Evolutionary conservation across 805 yeast genomes (phyloP).

Genomic region (Scheffersomyces coipomensis): DNA sequence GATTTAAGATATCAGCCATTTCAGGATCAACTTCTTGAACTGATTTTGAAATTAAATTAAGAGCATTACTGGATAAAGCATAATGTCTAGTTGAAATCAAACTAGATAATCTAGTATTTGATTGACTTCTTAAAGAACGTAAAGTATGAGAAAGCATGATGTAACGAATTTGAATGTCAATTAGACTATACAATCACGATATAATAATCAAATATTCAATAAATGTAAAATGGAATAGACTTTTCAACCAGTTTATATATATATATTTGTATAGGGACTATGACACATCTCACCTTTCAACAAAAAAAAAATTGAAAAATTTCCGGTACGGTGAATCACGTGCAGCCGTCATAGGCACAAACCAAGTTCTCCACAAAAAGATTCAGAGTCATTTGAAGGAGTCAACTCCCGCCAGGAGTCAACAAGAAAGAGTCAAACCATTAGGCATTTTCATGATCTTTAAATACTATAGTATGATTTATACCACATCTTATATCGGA

Average conservation of each 20-base stretch:
- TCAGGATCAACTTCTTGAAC: conserved; percentile 76
- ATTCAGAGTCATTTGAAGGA: neutral
- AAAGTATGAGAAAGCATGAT: conserved; percentile 28
- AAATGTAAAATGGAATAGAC: too few relatives aligned
- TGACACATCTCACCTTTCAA: neutral
- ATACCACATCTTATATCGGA: conserved; percentile 4
- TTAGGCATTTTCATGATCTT: neutral
- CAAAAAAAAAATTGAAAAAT: neutral
- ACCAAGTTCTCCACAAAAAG: conserved; percentile 1
- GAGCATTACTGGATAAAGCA: conserved; percentile 60
- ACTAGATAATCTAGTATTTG: conserved; percentile 10
- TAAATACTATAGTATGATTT: conserved; percentile 3
- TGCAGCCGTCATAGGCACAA: neutral
- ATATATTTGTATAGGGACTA: too few relatives aligned
- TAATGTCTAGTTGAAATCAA: conserved; percentile 31
- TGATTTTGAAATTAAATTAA: conserved; percentile 56
- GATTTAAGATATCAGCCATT: conserved; percentile 66
- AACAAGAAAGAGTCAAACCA: neutral
- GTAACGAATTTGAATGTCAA: neutral
- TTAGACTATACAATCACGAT: conserved; percentile 1
- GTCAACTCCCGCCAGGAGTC: neutral
- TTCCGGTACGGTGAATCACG: neutral
- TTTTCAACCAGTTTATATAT: too few relatives aligned
- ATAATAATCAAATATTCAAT: too few relatives aligned
- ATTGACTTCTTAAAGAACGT: conserved; percentile 22